A percentile compares a stretch with the other conserved stretches of the same genome.
Evolutionary conservation across 345 rosid species (phyloP).

Genomic region (Rhizophora mangle): DNA sequence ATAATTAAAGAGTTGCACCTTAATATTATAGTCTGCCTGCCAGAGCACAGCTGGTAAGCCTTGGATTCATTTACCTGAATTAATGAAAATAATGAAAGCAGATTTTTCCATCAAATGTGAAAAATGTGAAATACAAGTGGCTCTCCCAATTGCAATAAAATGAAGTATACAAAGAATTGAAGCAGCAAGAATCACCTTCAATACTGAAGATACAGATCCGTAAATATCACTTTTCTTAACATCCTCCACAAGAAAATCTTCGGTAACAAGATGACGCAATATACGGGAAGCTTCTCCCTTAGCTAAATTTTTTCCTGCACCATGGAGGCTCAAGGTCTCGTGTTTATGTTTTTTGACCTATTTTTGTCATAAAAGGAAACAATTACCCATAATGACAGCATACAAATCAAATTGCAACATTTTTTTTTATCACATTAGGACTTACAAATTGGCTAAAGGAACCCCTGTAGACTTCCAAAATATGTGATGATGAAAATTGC

Average conservation of each 20-base stretch:
- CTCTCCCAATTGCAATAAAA: neutral
- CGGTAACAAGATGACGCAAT: conserved; percentile 78
- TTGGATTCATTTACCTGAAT: conserved; percentile 76
- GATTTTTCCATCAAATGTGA: neutral
- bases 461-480: conserved; percentile 93
- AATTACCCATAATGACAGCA: conserved; percentile 17
- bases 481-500: conserved; percentile 78
- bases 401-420: neutral
- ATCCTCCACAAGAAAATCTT: conserved; percentile 79
- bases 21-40: conserved; percentile 51
- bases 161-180: neutral
- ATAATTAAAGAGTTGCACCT: conserved; percentile 43
- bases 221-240: conserved; percentile 93
- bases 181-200: conserved; percentile 57
- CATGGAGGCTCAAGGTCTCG: conserved; percentile 76
- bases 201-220: conserved; percentile 85
- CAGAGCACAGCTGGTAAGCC: conserved; percentile 48
- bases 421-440: conserved; percentile 1
- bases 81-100: conserved; percentile 14
- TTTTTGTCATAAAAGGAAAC: conserved; percentile 20
- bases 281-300: conserved; percentile 88
- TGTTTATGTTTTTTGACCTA: conserved; percentile 91
- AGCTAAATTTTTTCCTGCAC: conserved; percentile 79
- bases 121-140: no score
- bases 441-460: conserved; percentile 82